These are phyloP conservation scores for Metschnikowia cubensis DNA, from an alignment of 805 yeast species.

Conservation along the genomic window DNA sequence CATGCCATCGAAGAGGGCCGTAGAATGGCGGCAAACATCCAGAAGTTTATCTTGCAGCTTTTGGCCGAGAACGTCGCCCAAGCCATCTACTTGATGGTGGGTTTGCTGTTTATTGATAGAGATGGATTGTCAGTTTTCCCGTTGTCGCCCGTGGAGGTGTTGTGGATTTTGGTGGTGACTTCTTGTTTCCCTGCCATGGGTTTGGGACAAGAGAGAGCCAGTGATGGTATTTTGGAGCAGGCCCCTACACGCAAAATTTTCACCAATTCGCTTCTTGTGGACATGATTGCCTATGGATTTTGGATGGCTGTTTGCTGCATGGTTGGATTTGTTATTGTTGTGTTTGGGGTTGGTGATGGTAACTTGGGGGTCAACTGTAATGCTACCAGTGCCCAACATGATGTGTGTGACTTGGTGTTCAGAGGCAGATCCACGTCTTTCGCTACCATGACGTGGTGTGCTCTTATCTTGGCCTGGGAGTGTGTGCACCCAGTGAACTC, in stretches of 20 bases:
- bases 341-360: slow-evolving; percentile 38
- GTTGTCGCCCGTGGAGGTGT: slow-evolving; percentile 42
- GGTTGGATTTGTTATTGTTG: slow-evolving; percentile 34
- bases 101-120: slow-evolving; percentile 64
- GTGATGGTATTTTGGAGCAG: slow-evolving; percentile 34
- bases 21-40: slow-evolving; percentile 21
- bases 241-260: slow-evolving; percentile 38
- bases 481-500: slow-evolving; percentile 36
- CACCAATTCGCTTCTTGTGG: slow-evolving; percentile 39
- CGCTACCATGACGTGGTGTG: slow-evolving; percentile 41
- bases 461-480: slow-evolving; percentile 39
- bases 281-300: slow-evolving; percentile 39
- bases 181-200: slow-evolving; percentile 24
- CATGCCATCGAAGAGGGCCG: slow-evolving; percentile 27
- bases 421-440: slow-evolving; percentile 38
- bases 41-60: slow-evolving; percentile 20
- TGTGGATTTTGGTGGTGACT: slow-evolving; percentile 21
- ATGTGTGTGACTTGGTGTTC: slow-evolving; percentile 30
- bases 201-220: slow-evolving; percentile 34
- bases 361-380: slow-evolving; percentile 37
- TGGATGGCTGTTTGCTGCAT: slow-evolving; percentile 42
- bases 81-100: slow-evolving; percentile 64
- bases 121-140: slow-evolving; percentile 74
- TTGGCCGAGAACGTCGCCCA: slow-evolving; percentile 39
- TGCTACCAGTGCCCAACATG: slow-evolving; percentile 16